These are phyloP conservation scores for Diaporthe sp. DNA, from an alignment of 2,329 filamentous ascomycete species.

Conservation along the genomic window DNA sequence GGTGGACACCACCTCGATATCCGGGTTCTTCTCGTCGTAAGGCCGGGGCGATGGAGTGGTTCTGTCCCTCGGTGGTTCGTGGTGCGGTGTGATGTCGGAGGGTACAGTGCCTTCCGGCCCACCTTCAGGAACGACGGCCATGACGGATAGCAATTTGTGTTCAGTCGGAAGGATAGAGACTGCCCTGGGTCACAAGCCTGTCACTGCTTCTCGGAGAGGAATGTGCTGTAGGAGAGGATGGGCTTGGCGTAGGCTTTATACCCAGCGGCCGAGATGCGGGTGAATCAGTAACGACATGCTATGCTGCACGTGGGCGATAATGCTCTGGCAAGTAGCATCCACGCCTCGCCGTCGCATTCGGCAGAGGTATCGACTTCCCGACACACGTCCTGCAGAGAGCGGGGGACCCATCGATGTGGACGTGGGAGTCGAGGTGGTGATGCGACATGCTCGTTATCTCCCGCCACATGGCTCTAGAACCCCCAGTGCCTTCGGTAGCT, in stretches of 20 bases:
- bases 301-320: neutral
- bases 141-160: neutral
- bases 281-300: neutral
- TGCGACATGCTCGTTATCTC: slow-evolving; percentile 23
- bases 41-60: neutral
- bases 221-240: too few species aligned
- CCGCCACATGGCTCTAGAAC: neutral
- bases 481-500: neutral
- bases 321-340: neutral
- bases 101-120: slow-evolving; percentile 8
- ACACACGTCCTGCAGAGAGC: neutral
- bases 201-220: neutral
- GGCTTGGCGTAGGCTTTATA: neutral
- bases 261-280: neutral
- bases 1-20: slow-evolving; percentile 38
- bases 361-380: neutral
- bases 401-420: neutral
- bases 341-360: neutral
- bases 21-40: slow-evolving; percentile 29
- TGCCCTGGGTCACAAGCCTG: neutral
- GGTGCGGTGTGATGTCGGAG: slow-evolving; percentile 7
- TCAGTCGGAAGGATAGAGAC: neutral
- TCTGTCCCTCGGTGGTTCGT: neutral
- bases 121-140: slow-evolving; percentile 32
- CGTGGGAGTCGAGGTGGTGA: neutral